A percentile compares a stretch with the other conserved stretches of the same genome.
phyloP scores from a whole-genome alignment of 352 stramenopile genomes.

The Phytophthora pluvialis region DNA sequence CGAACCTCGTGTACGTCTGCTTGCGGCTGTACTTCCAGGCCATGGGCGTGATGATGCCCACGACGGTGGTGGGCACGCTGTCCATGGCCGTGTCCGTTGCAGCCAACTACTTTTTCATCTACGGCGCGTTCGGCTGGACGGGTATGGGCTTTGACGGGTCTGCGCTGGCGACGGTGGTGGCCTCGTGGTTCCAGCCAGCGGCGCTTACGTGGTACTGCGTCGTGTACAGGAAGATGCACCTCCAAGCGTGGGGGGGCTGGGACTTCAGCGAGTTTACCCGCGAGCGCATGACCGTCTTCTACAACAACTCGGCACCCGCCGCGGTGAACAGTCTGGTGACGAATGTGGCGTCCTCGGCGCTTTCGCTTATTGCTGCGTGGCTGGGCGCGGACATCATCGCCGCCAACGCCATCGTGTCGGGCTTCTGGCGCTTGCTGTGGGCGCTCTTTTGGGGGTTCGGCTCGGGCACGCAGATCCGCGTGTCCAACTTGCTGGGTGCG shows the following conservation, averaged over 20 bases:
- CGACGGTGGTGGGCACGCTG: constrained; percentile 32
- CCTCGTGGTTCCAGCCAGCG: constrained; percentile 32
- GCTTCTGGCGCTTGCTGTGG: constrained; percentile 39
- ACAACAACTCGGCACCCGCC: constrained; percentile 34
- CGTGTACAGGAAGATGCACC: constrained; percentile 38
- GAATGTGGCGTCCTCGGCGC: constrained; percentile 28
- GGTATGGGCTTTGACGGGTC: constrained; percentile 34
- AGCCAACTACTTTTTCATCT: constrained; percentile 38
- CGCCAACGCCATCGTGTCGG: constrained; percentile 34
- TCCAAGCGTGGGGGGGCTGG: constrained; percentile 30
- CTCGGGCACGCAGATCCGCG: constrained; percentile 35
- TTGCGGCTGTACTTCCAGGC: constrained; percentile 39
- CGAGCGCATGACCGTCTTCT: constrained; percentile 37
- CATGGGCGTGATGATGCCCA: constrained; percentile 40
- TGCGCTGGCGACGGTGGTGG: constrained; percentile 26
- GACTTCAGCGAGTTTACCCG: constrained; percentile 33
- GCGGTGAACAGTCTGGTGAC: constrained; percentile 37
- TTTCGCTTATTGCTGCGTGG: constrained; percentile 33
- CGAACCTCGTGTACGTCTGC: constrained; percentile 36
- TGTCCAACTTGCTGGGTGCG: constrained; percentile 33
- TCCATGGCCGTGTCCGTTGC: constrained; percentile 32
- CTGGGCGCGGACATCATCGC: constrained; percentile 32
- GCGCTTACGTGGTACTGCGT: constrained; percentile 37
- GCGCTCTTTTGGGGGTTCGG: constrained; percentile 38
- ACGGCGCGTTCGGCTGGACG: constrained; percentile 28